These are phyloP conservation scores for Chlamydomonas reinhardtii DNA, from an alignment of 163 green algal species.

Conservation along the genomic window DNA sequence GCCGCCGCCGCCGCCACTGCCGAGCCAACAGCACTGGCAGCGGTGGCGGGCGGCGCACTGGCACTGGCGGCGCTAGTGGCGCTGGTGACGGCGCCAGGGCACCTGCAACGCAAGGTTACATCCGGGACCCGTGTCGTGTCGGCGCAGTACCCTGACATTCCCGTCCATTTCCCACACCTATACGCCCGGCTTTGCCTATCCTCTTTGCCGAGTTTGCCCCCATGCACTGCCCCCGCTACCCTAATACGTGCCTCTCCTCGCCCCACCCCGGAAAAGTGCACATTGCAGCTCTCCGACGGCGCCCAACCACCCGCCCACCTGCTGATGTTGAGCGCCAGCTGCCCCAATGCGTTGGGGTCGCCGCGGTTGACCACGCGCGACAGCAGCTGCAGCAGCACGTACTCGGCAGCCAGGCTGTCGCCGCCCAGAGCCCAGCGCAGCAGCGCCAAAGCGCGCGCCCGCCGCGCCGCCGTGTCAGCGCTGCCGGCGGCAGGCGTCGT, in stretches of 20 bases:
- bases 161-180: too few relatives aligned
- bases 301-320: background rate
- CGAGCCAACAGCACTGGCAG: background rate
- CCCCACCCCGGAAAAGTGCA: too few relatives aligned
- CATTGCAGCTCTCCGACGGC: background rate
- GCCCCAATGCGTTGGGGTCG: constrained; percentile 40
- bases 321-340: constrained; percentile 68
- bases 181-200: too few relatives aligned
- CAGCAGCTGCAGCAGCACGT: constrained; percentile 78
- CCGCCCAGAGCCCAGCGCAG: constrained; percentile 70
- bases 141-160: too few relatives aligned
- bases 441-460: constrained; percentile 50
- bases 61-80: too few relatives aligned
- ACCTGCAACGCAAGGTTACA: constrained; percentile 6
- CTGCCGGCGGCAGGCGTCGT: background rate
- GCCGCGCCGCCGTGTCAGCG: constrained; percentile 20
- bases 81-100: background rate
- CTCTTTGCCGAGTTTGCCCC: too few relatives aligned
- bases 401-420: constrained; percentile 83
- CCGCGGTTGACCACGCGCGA: constrained; percentile 43
- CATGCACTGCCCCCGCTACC: too few relatives aligned
- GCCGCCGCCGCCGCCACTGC: background rate
- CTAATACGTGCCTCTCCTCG: too few relatives aligned
- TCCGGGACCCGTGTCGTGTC: too few relatives aligned
- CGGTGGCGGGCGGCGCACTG: background rate